phyloP scores from a whole-genome alignment of 106 monocot species.

The Dioscorea zingiberensis region DNA sequence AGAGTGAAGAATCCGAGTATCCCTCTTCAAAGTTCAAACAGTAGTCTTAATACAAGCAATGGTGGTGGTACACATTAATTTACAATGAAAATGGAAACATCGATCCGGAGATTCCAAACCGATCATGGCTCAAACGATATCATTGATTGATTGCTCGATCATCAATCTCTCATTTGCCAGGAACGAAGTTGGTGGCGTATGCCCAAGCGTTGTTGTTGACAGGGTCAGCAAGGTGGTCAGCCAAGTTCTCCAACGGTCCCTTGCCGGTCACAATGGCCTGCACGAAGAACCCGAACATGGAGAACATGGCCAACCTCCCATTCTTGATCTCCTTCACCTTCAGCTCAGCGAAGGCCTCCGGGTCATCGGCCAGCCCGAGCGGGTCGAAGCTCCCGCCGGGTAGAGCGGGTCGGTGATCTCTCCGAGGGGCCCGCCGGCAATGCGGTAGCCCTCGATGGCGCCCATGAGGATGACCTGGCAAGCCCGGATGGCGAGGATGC shows the following conservation, averaged over 20 bases:
- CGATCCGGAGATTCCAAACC: too few species aligned
- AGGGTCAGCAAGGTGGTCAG: conserved; percentile 32
- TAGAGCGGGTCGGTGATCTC: conserved; percentile 37
- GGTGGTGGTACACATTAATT: too few species aligned
- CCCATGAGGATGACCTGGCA: conserved; percentile 63
- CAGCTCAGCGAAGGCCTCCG: conserved; percentile 38
- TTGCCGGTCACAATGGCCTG: conserved; percentile 37
- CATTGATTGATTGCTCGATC: too few species aligned
- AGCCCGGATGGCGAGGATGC: conserved; percentile 76
- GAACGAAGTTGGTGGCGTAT: conserved; percentile 38
- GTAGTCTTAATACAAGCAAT: too few species aligned
- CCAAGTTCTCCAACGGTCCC: conserved; percentile 30
- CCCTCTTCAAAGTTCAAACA: too few species aligned
- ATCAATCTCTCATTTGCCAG: conserved; percentile 24
- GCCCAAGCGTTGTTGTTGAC: conserved; percentile 44
- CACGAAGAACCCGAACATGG: conserved; percentile 38
- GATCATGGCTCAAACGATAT: too few species aligned
- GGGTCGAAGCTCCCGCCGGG: conserved; percentile 38
- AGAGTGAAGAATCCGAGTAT: too few species aligned
- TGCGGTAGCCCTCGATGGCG: conserved; percentile 57
- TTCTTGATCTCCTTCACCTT: conserved; percentile 47
- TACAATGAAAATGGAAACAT: too few species aligned
- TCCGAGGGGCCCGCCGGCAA: conserved; percentile 71
- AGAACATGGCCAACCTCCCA: conserved; percentile 37
- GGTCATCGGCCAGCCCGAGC: conserved; percentile 32